Conservation (phyloP, 2,329 filamentous ascomycete species). For the Cladosporium sp. region DNA sequence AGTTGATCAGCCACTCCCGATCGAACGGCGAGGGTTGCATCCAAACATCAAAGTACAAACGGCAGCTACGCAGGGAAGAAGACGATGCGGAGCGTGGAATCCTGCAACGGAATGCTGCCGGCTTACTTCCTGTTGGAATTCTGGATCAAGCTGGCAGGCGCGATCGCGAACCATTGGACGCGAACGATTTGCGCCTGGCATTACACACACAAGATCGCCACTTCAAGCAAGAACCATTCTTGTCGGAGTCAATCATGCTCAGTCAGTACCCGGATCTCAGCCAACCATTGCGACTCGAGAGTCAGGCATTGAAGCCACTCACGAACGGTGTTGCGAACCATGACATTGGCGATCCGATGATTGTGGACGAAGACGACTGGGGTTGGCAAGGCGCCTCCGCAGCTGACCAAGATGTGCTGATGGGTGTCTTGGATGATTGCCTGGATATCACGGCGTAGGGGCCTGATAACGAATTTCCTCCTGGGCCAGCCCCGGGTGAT, state of each 20-base stretch:
- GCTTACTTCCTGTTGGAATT: slow-evolving; percentile 63
- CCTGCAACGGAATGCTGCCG: slow-evolving; percentile 70
- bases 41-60: slow-evolving; percentile 75
- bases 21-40: slow-evolving; percentile 60
- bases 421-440: slow-evolving; percentile 43
- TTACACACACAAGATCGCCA: slow-evolving; percentile 74
- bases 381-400: slow-evolving; percentile 41
- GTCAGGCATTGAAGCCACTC: slow-evolving; percentile 17
- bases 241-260: slow-evolving; percentile 66
- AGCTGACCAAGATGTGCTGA: slow-evolving; percentile 33
- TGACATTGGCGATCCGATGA: slow-evolving; percentile 35
- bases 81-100: slow-evolving; percentile 71
- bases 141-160: slow-evolving; percentile 76
- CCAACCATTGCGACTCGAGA: slow-evolving; percentile 18
- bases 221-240: slow-evolving; percentile 73
- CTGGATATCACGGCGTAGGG: slow-evolving; percentile 22
- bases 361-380: slow-evolving; percentile 38
- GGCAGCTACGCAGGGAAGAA: slow-evolving; percentile 75
- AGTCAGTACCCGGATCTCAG: slow-evolving; percentile 36
- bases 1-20: slow-evolving; percentile 55
- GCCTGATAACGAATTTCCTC: not conserved
- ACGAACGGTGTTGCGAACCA: slow-evolving; percentile 28
- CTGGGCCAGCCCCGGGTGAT: too few relatives aligned
- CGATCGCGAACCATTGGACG: slow-evolving; percentile 69
- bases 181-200: slow-evolving; percentile 76